Base-by-base conservation (phyloP, 768 basidiomycete species). In the Sarcodon sp. region DNA sequence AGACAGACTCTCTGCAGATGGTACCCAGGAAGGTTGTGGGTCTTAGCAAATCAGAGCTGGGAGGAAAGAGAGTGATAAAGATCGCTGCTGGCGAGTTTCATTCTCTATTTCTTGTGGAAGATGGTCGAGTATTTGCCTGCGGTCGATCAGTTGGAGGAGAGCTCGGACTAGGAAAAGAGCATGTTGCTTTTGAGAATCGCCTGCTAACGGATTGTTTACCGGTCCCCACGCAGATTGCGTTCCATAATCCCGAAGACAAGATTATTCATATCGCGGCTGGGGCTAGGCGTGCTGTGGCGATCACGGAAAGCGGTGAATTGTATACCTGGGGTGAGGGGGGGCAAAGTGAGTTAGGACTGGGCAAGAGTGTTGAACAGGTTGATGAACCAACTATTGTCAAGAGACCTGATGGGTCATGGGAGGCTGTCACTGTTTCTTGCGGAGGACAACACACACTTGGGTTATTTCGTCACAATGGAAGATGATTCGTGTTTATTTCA, bases 41-140 rank as follows among this genome's bases (percentile, higher is more conserved):
- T 41, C 15, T 9, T 9, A 27, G 13, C 4, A 13, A 27, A 9
- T 10, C 3, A 44, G 13, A 16, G 16, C 39, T 41, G 3, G 80
- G 74, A 44, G 39, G 39, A 15, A 66, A 66, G 1, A 51, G 45
- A 9, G 76, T 90, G 44, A 66, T 80, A 15, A 76, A 88, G 60
- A 88, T 97, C 53, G 71, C 59, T 15, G 88, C 84, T n/a, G 91
- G 94, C 41, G 81, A 85, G 49, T 87, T 94, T 55, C 92, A 99
- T 60, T 80, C 91, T 0, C 61, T 98, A 43, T 98, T 99, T 73
- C 69, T 91, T 54, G 84, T 92, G 9, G 72, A 75, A 36, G 72
- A 77, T 33, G 94, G 94, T 44, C 77, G 80, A 51, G 87, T 98
- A 1, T 94, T 77, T 61, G 87, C 81, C 1, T 86, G 84, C 57